phyloP scores from a whole-genome alignment of 176 grass and related monocot genomes.

The Chrysopogon serrulatus region DNA sequence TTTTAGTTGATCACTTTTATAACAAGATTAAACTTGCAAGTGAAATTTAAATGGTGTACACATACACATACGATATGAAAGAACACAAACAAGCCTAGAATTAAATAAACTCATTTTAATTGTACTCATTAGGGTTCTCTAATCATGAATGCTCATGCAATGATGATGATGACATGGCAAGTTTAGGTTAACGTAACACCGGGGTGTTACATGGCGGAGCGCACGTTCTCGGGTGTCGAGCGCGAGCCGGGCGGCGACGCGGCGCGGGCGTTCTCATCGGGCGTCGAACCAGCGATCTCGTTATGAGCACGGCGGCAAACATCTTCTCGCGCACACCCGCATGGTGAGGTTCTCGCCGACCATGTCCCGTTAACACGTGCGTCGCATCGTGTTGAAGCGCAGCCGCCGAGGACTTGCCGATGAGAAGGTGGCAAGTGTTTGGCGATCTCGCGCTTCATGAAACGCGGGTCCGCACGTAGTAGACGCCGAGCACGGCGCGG shows the following conservation, averaged over 20 bases:
- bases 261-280: constrained; percentile 81
- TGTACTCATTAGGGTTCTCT: no score
- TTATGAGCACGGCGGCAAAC: constrained; percentile 71
- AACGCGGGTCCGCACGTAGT: constrained; percentile 55
- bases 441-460: constrained; percentile 77
- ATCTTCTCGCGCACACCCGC: constrained; percentile 79
- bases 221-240: constrained; percentile 84
- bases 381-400: constrained; percentile 93
- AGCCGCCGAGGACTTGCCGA: constrained; percentile 88
- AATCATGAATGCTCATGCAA: no score
- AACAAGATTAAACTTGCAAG: no score
- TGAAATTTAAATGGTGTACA: no score
- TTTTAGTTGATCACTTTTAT: no score
- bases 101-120: no score
- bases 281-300: constrained; percentile 94
- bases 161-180: no score
- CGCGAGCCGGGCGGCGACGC: constrained; percentile 60
- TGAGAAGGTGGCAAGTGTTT: constrained; percentile 88
- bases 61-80: no score
- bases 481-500: constrained; percentile 86
- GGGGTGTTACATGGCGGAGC: no score
- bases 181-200: no score
- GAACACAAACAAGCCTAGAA: no score
- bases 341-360: no score
- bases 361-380: constrained; percentile 93